phyloP scores from a whole-genome alignment of 2,329 filamentous ascomycete genomes.

The Macrophomina tecta region DNA sequence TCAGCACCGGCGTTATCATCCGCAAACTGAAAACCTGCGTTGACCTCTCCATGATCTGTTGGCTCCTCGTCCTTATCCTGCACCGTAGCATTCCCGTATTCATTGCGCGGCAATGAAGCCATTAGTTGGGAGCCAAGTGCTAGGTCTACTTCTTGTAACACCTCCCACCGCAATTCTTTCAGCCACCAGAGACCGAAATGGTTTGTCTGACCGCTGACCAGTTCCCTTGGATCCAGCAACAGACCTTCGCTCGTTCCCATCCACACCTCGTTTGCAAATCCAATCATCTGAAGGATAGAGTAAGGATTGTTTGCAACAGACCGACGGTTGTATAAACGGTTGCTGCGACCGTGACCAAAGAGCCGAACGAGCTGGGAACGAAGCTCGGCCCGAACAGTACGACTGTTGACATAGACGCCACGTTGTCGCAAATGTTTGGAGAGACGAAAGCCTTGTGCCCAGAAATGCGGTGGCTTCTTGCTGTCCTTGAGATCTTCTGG shows the following conservation, averaged over 20 bases:
- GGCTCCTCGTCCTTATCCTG: background rate
- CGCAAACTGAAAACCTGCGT: background rate
- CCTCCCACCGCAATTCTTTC: background rate
- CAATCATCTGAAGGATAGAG: slow-evolving; percentile 12
- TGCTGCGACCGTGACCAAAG: slow-evolving; percentile 33
- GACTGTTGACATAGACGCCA: slow-evolving; percentile 36
- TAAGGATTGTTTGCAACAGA: slow-evolving; percentile 3
- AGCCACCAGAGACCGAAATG: background rate
- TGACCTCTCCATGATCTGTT: background rate
- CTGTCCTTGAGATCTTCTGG: slow-evolving; percentile 26
- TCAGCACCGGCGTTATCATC: no score
- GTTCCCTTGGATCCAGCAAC: slow-evolving; percentile 11
- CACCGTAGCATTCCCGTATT: background rate
- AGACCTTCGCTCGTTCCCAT: background rate
- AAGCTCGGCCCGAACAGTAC: slow-evolving; percentile 32
- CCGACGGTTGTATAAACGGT: background rate
- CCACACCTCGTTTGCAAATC: slow-evolving; percentile 1
- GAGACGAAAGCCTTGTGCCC: slow-evolving; percentile 39
- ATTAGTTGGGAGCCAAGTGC: background rate
- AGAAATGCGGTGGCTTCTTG: slow-evolving; percentile 36
- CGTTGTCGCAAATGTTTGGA: slow-evolving; percentile 40
- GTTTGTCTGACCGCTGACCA: background rate
- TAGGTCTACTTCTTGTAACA: background rate
- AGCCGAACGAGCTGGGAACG: slow-evolving; percentile 39
- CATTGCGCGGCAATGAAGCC: background rate